phyloP scores from a whole-genome alignment of 2,329 filamentous ascomycete genomes.

The Beauveria sp. region DNA sequence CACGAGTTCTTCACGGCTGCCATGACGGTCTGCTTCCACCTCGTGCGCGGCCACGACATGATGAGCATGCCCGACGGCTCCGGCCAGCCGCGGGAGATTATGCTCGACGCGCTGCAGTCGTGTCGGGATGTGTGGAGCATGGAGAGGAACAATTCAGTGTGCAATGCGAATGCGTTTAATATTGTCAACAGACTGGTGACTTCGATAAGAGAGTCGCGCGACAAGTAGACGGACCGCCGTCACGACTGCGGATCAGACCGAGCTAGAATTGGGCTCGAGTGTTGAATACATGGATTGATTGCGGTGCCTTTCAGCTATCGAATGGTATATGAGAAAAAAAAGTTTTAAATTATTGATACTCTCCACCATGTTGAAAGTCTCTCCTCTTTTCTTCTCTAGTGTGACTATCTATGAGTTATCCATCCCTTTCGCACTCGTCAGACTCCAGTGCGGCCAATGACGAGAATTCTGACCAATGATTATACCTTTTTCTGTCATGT shows the following conservation, averaged over 20 bases:
- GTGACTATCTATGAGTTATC: not conserved
- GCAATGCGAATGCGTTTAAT: slow-evolving; percentile 12
- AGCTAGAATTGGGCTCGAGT: no score
- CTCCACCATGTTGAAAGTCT: not conserved
- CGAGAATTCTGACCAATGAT: not conserved
- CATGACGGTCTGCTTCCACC: slow-evolving; percentile 12
- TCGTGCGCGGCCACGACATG: slow-evolving; percentile 8
- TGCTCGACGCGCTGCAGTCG: slow-evolving; percentile 13
- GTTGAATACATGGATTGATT: no score
- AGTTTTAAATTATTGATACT: not conserved
- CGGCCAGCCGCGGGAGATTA: slow-evolving; percentile 9
- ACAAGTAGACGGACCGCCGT: not conserved
- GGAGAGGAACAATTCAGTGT: slow-evolving; percentile 9
- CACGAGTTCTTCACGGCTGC: slow-evolving; percentile 13
- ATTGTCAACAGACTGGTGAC: slow-evolving; percentile 10
- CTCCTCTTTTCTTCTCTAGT: not conserved
- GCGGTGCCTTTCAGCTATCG: no score
- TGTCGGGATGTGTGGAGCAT: slow-evolving; percentile 13
- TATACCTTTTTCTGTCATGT: not conserved
- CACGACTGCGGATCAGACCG: no score
- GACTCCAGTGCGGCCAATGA: not conserved
- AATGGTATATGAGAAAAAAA: not conserved
- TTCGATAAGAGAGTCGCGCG: slow-evolving; percentile 1
- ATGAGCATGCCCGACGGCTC: not conserved
- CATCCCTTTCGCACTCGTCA: not conserved